These are phyloP conservation scores for Austroboletus niveus DNA, from an alignment of 1,284 basidiomycete genomes.

Conservation along the genomic window DNA sequence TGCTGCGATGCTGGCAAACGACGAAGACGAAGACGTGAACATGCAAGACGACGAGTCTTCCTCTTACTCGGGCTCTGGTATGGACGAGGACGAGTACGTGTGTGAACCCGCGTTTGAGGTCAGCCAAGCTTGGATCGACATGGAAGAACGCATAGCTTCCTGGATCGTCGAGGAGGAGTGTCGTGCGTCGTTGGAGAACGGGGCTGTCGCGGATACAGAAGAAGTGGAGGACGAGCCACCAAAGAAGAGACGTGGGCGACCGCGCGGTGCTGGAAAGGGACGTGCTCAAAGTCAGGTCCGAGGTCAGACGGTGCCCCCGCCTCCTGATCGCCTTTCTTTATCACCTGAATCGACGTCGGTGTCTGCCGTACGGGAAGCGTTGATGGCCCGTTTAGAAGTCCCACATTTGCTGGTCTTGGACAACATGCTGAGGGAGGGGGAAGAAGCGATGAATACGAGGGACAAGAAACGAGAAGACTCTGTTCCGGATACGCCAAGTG, in stretches of 20 bases:
- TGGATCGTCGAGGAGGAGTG: constrained; percentile 38
- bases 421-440: constrained; percentile 37
- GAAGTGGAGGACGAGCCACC: not conserved
- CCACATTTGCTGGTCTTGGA: constrained; percentile 47
- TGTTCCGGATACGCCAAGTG: too few relatives aligned
- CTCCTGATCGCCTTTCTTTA: not conserved
- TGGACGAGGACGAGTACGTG: not conserved
- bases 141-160: constrained; percentile 58
- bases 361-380: constrained; percentile 27
- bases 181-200: constrained; percentile 8
- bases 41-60: not conserved
- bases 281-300: not conserved
- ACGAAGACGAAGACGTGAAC: constrained; percentile 1
- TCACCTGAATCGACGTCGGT: not conserved
- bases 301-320: not conserved
- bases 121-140: constrained; percentile 54
- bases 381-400: constrained; percentile 36
- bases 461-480: constrained; percentile 12
- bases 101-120: constrained; percentile 53
- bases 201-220: constrained; percentile 5
- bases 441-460: constrained; percentile 4
- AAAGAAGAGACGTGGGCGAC: constrained; percentile 16
- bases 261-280: constrained; percentile 9
- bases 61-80: not conserved
- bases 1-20: constrained; percentile 6